Evolutionary conservation across 73 alveolate genomes (phyloP).

Genomic region (Durusdinium trenchii): DNA sequence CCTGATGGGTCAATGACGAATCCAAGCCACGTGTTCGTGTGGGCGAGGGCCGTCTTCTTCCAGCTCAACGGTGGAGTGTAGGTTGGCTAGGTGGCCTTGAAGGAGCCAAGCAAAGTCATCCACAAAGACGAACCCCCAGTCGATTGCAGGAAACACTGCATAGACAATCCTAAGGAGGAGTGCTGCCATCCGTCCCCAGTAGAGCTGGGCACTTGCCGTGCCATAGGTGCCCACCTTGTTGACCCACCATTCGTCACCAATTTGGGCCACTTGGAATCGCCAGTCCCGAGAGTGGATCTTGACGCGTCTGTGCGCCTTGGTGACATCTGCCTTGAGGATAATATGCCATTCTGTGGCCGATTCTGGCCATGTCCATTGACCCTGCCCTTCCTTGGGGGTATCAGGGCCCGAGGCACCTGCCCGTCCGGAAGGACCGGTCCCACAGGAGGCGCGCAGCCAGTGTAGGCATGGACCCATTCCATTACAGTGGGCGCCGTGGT

Average conservation of each 20-base stretch:
- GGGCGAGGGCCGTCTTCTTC: not conserved
- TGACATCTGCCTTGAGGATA: conserved; percentile 38
- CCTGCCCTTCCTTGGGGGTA: not conserved
- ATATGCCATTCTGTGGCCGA: not conserved
- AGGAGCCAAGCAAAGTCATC: conserved; percentile 54
- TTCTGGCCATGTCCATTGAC: not conserved
- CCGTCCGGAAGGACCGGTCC: not conserved
- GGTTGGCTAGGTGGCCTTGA: not conserved
- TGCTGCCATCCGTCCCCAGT: conserved; percentile 44
- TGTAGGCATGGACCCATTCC: not conserved
- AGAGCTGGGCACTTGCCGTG: conserved; percentile 35
- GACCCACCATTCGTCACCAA: conserved; percentile 21
- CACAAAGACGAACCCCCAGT: conserved; percentile 44
- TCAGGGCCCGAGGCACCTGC: not conserved
- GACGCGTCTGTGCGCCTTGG: conserved; percentile 31
- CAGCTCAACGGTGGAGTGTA: not conserved
- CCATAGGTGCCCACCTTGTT: conserved; percentile 53
- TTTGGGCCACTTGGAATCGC: conserved; percentile 2
- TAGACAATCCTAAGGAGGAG: not conserved
- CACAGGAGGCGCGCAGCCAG: not conserved
- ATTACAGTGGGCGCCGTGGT: too few species aligned
- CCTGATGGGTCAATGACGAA: not conserved
- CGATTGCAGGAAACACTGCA: not conserved
- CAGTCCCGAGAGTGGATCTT: not conserved
- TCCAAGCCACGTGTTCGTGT: conserved; percentile 42